A percentile compares a stretch with the other conserved stretches of the same genome.
phyloP scores from a whole-genome alignment of 2,329 filamentous ascomycete species.

The Aureobasidium sp. region DNA sequence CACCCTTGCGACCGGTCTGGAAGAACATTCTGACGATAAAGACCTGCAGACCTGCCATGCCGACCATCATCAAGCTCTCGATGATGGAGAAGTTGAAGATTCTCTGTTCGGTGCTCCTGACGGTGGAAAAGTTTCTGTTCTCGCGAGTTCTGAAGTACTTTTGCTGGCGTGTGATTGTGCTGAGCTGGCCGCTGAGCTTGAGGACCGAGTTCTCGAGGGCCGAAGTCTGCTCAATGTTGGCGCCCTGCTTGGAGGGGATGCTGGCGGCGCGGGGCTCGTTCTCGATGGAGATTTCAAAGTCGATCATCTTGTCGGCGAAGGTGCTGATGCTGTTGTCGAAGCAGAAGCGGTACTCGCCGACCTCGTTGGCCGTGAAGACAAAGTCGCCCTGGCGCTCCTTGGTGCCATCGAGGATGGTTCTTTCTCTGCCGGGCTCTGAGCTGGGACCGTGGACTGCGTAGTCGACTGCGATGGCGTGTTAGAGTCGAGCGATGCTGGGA shows the following conservation, averaged over 20 bases:
- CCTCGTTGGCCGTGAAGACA: slow-evolving; percentile 85
- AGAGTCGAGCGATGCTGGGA: background rate
- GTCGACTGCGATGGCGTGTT: slow-evolving; percentile 52
- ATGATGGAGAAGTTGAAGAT: slow-evolving; percentile 98
- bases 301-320: slow-evolving; percentile 90
- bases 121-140: slow-evolving; percentile 98
- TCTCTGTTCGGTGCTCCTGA: slow-evolving; percentile 86
- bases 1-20: slow-evolving; percentile 70
- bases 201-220: slow-evolving; percentile 88
- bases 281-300: slow-evolving; percentile 96
- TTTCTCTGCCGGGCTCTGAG: slow-evolving; percentile 43
- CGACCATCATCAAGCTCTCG: slow-evolving; percentile 83
- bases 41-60: slow-evolving; percentile 93
- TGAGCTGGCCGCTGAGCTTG: slow-evolving; percentile 87
- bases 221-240: slow-evolving; percentile 80
- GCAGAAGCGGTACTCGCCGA: slow-evolving; percentile 92
- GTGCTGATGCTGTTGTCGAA: slow-evolving; percentile 99
- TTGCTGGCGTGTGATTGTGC: slow-evolving; percentile 91
- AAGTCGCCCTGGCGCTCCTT: slow-evolving; percentile 97
- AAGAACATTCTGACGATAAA: slow-evolving; percentile 99
- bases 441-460: slow-evolving; percentile 79
- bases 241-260: slow-evolving; percentile 82
- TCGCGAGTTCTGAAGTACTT: slow-evolving; percentile 99
- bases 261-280: slow-evolving; percentile 71
- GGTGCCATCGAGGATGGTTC: slow-evolving; percentile 72